Evolutionary conservation across 805 yeast genomes (phyloP).

Genomic region (Starmerella bombicola): DNA sequence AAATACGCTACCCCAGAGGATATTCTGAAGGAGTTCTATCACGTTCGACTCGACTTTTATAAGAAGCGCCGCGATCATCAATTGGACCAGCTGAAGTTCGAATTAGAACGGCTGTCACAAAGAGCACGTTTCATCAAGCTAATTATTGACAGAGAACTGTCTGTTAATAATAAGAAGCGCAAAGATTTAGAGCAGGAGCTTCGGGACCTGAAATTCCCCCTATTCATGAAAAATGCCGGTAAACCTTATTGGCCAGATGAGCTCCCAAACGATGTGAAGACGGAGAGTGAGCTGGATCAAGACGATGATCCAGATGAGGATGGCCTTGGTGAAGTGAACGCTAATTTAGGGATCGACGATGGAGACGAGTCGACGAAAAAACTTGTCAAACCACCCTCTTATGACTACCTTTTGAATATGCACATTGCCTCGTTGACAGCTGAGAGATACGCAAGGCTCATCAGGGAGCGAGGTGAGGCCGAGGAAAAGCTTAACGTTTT

Average conservation of each 20-base stretch:
- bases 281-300: conserved; percentile 29
- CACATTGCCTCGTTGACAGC: conserved; percentile 84
- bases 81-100: conserved; percentile 56
- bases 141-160: conserved; percentile 64
- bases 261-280: conserved; percentile 22
- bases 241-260: conserved; percentile 42
- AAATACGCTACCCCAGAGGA: conserved; percentile 65
- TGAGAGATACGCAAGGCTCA: conserved; percentile 72
- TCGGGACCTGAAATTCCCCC: conserved; percentile 52
- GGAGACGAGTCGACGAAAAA: conserved; percentile 21
- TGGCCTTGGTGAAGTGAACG: conserved; percentile 32
- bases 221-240: conserved; percentile 51
- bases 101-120: conserved; percentile 56
- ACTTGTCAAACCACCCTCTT: conserved; percentile 40
- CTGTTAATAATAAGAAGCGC: conserved; percentile 64
- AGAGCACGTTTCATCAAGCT: conserved; percentile 87
- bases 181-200: conserved; percentile 51
- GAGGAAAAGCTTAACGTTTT: conserved; percentile 58
- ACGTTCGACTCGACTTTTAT: conserved; percentile 75
- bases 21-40: conserved; percentile 73
- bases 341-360: conserved; percentile 8
- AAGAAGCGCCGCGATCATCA: conserved; percentile 80
- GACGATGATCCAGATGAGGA: conserved; percentile 24
- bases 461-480: conserved; percentile 58
- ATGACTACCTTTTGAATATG: conserved; percentile 85